Base-by-base conservation (phyloP, 176 grass and related monocot species). In the Paspalum vaginatum region DNA sequence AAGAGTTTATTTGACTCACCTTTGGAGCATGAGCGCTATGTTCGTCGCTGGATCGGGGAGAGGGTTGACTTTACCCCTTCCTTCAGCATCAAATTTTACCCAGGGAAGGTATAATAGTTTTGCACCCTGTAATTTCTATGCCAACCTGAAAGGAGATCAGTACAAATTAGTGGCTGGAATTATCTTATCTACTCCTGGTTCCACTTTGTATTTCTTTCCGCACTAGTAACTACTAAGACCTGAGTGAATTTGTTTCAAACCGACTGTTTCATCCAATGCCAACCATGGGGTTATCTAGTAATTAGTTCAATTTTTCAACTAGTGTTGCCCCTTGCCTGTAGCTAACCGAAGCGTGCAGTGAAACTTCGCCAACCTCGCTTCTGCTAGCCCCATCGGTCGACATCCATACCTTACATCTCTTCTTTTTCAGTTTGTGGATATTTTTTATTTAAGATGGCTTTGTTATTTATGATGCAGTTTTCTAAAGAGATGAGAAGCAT, bases 401-500 rank as follows among this genome's bases (percentile, higher is more conserved):
- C 22, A 75, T 48, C 40, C 8, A 4, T 76, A n/a, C 61, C 55
- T 74, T 74, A 15, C 59, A 63, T 81, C 20, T 20, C 5, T 9
- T 32, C 67, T 55, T 45, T 61, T 27, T 18, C 17, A 65, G 15
- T 69, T 63, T 70, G 20, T 7, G 14, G 12, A 15, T 76, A 42
- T 49, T 80, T 73, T n/a, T 25, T 61, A 61, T 13, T 61, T 32
- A 32, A 32, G 59, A 32, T 60, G 26, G 26, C 32, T 32, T 32
- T 32, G 32, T 32, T 32, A 32, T 77, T 3, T 65, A 39, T 84
- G 18, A 32, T 62, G 63, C 85, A 99, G 96, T 99, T 99, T 89
- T 95, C 92, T 18, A 86, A 41, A 82, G 96, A 99, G 76, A 81
- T 93, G 86, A 93, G 92, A 84, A 99, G 96, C 70, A 95, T 99